Base-by-base conservation (phyloP, 2,329 filamentous ascomycete species). In the Endoconidiophora polonica region DNA sequence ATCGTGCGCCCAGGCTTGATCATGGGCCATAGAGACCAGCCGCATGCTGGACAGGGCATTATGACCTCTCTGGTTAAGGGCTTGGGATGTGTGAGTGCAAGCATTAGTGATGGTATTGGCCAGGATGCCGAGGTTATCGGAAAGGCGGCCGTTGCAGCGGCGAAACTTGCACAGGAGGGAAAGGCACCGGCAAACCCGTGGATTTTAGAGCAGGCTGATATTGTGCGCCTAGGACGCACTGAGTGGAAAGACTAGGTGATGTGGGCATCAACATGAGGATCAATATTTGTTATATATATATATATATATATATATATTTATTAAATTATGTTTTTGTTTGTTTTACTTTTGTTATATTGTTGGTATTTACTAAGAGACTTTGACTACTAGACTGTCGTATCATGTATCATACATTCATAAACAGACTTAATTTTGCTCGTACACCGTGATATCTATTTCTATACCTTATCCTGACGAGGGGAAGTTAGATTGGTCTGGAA, bases 91-190 rank as follows among this genome's bases (percentile, higher is more conserved):
- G 29, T 86, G 2, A 68, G 69, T 44, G 60, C 66, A 51, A 70
- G 68, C 0, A 41, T 79, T 54, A 77, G 78, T 65, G 78, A 94
- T 59, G 65, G 62, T 5, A 72, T 84, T 63, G 83, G 77, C 1
- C 83, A 91, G 66, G 84, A 91, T 47, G 78, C 76, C 4, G 73
- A 79, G 50, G 74, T 82, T 33, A 86, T 94, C 64, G 83, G 69
- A 2, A 71, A 71, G 55, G 81, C 82, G 10, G 79, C 79, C 2
- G 74, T 83, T 2, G 66, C 66, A 46, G 82, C 80, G 1, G 73
- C 69, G 6, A 59, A 74, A 56, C 61, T 81, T 47, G 77, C 75
- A 1, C 68, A 68, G 54, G 68, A 75, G 62, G 76, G 75, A 52
- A 75, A 73, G 63, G 74, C 72, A n/a, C 72, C 69, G 49, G 68